These are phyloP conservation scores for Meira miltonrushii DNA, from an alignment of 1,284 basidiomycete genomes.

Conservation along the genomic window DNA sequence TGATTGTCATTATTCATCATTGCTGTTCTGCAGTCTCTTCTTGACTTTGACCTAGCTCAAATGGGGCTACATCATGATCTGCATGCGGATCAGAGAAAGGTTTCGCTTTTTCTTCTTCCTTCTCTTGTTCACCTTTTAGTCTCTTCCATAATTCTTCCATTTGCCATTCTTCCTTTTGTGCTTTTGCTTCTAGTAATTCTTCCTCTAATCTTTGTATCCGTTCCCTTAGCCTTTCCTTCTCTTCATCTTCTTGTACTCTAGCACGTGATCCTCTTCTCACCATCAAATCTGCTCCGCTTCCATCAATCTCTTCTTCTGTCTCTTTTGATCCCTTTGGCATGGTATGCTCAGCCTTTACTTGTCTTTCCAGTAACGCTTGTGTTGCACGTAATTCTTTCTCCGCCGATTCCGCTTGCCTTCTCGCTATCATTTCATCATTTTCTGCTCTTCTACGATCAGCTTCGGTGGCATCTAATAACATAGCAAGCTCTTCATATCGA, in stretches of 20 bases:
- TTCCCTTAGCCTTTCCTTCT: conserved; percentile 18
- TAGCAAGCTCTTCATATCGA: conserved; percentile 40
- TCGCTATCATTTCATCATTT: conserved; percentile 10
- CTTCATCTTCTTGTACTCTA: conserved; percentile 13
- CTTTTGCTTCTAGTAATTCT: conserved; percentile 5
- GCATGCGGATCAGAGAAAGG: neutral
- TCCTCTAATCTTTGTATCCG: conserved; percentile 15
- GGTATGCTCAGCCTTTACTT: neutral
- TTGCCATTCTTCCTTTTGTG: neutral
- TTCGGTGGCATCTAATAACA: conserved; percentile 36
- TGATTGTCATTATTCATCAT: too few relatives aligned
- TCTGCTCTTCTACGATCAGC: conserved; percentile 1
- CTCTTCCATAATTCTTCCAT: neutral
- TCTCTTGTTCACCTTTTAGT: neutral
- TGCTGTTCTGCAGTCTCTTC: neutral
- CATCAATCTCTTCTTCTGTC: neutral
- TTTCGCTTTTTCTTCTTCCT: neutral
- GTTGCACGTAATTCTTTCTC: neutral
- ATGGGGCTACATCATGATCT: neutral
- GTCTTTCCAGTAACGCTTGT: neutral
- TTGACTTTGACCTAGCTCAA: neutral
- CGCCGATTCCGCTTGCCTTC: neutral
- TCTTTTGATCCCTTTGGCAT: neutral
- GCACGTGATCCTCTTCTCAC: neutral
- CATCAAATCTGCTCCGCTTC: neutral